Percentiles rank a stretch among this genome's conserved stretches.
Evolutionary conservation across 73 alveolate species (phyloP).

Genomic region (Tetrahymena borealis): DNA sequence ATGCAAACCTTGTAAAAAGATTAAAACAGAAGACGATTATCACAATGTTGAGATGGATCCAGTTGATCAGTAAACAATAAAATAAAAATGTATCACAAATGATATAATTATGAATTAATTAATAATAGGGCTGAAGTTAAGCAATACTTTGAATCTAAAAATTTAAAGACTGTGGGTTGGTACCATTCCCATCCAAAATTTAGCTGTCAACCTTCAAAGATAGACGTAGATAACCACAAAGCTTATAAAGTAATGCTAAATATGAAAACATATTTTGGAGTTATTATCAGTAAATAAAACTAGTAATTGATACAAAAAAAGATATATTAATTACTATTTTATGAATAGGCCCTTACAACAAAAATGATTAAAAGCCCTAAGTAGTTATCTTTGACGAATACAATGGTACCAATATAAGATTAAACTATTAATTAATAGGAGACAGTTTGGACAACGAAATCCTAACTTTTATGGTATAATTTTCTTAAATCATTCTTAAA

Average conservation of each 20-base stretch:
- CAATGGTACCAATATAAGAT: neutral
- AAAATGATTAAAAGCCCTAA: neutral
- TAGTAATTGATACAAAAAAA: too few relatives aligned
- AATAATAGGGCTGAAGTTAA: neutral
- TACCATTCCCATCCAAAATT: neutral
- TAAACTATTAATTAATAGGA: neutral
- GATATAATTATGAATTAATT: neutral
- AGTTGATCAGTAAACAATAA: neutral
- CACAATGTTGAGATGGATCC: neutral
- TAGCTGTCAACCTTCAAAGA: neutral
- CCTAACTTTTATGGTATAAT: neutral
- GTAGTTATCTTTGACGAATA: neutral
- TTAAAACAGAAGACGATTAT: neutral
- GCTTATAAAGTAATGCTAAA: neutral
- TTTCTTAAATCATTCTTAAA: neutral
- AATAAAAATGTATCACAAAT: neutral
- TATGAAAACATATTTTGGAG: neutral
- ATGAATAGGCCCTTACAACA: neutral
- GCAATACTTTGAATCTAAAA: neutral
- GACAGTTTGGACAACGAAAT: neutral
- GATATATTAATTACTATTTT: neutral
- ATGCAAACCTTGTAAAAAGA: neutral
- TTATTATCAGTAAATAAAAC: neutral
- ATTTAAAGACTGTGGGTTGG: neutral
- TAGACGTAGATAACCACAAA: neutral